Percentiles rank a stretch among this genome's conserved stretches.
phyloP scores from a whole-genome alignment of 768 basidiomycete genomes.

The Scleroderma citrinum region DNA sequence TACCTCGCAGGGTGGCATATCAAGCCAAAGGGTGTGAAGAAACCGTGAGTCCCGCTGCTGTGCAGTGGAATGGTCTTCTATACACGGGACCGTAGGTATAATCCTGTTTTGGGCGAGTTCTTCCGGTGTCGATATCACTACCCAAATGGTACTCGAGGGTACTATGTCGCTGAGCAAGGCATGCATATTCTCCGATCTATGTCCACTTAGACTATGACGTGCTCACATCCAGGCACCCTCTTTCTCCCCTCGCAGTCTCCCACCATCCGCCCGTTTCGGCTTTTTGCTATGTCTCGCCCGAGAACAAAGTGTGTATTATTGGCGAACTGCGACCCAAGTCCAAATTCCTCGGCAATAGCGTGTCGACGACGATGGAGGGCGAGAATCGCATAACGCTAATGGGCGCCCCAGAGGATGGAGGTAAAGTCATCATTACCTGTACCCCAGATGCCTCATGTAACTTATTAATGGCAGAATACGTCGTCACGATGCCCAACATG shows the following conservation, averaged over 20 bases:
- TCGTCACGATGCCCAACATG: constrained; percentile 97
- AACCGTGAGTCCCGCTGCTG: constrained; percentile 60
- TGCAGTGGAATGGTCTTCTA: not conserved
- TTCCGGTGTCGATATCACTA: constrained; percentile 96
- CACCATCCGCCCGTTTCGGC: constrained; percentile 93
- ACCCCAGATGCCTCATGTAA: not conserved
- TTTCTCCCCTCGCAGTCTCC: constrained; percentile 60
- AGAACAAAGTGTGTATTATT: constrained; percentile 78
- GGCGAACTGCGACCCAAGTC: constrained; percentile 96
- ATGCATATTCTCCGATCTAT: constrained; percentile 10
- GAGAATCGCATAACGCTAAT: constrained; percentile 84
- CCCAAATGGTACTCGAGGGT: constrained; percentile 84
- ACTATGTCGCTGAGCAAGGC: constrained; percentile 97
- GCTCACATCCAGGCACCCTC: not conserved
- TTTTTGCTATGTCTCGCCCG: constrained; percentile 93
- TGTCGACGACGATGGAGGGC: constrained; percentile 94
- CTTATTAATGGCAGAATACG: constrained; percentile 51
- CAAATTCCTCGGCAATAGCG: constrained; percentile 94
- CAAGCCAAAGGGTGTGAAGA: constrained; percentile 99
- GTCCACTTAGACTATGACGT: not conserved
- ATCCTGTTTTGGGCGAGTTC: constrained; percentile 95
- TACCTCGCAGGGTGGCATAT: constrained; percentile 99
- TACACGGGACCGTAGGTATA: constrained; percentile 56
- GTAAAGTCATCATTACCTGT: constrained; percentile 40
- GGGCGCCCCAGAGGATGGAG: constrained; percentile 80